Evolutionary conservation across 495 filamentous ascomycete genomes (phyloP).

Genomic region (Recurvomyces mirabilis): DNA sequence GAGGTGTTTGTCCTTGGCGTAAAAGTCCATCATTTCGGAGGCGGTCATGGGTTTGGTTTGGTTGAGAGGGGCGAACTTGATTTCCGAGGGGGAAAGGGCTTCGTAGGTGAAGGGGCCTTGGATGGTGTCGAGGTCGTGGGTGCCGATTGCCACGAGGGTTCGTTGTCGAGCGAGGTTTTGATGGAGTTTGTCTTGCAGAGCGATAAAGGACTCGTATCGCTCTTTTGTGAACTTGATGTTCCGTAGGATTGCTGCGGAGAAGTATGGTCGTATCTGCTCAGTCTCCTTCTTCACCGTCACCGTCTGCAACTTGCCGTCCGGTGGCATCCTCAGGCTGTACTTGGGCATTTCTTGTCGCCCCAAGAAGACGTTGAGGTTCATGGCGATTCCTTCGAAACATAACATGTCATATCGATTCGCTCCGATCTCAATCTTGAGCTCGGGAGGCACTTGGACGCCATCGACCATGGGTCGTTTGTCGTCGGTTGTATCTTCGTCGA

Average conservation of each 20-base stretch:
- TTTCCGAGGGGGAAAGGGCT: constrained; percentile 80
- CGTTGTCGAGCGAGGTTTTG: constrained; percentile 88
- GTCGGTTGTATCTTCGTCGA: constrained; percentile 88
- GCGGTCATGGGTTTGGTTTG: constrained; percentile 79
- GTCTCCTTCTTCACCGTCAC: constrained; percentile 73
- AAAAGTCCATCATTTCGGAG: constrained; percentile 85
- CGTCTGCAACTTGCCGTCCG: constrained; percentile 60
- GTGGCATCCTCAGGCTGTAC: constrained; percentile 59
- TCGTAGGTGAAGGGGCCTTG: constrained; percentile 95
- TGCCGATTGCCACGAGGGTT: constrained; percentile 90
- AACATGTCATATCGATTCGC: constrained; percentile 98
- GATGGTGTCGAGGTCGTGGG: constrained; percentile 89
- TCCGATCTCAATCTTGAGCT: constrained; percentile 97
- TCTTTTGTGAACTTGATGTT: constrained; percentile 84
- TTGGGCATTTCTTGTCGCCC: constrained; percentile 62
- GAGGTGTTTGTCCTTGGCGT: constrained; percentile 81
- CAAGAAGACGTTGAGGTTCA: constrained; percentile 92
- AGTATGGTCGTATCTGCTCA: constrained; percentile 66
- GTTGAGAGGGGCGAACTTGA: constrained; percentile 84
- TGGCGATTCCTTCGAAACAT: constrained; percentile 92
- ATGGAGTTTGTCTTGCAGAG: constrained; percentile 94
- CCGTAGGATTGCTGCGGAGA: constrained; percentile 77
- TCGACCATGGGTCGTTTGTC: constrained; percentile 54
- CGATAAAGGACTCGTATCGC: constrained; percentile 93
- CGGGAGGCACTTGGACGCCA: constrained; percentile 73